A percentile compares a stretch with the other conserved stretches of the same genome.
Conservation (phyloP, 2,329 filamentous ascomycete genomes). For the Emmonsiellopsis sp. region DNA sequence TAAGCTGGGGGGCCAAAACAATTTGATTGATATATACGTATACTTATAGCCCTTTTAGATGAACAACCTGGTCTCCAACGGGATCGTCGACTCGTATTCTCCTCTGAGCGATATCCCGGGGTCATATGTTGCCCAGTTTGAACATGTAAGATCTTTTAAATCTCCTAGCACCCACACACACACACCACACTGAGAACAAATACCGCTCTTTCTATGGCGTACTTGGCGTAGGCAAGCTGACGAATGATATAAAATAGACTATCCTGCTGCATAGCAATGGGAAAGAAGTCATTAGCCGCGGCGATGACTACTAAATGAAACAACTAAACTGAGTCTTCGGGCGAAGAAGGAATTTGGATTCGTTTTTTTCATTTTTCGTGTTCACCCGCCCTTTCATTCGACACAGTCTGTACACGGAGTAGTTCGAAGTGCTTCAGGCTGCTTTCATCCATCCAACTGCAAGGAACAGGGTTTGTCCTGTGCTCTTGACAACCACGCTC, state of each 20-base stretch:
- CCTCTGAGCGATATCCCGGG: constrained; percentile 50
- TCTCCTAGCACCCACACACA: too few relatives aligned
- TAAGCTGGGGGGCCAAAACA: constrained; percentile 24
- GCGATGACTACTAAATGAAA: constrained; percentile 39
- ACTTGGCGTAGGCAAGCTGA: too few relatives aligned
- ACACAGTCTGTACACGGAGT: too few relatives aligned
- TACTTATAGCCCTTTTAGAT: constrained; percentile 19
- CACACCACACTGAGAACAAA: background rate
- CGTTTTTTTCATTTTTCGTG: background rate
- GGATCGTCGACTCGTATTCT: constrained; percentile 47
- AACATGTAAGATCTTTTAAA: constrained; percentile 36
- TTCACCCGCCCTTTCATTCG: background rate
- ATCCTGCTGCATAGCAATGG: constrained; percentile 34
- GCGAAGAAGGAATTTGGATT: background rate
- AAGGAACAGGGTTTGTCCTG: background rate
- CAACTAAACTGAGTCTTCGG: background rate
- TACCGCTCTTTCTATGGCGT: background rate
- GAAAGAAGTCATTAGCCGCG: constrained; percentile 45
- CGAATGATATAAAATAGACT: constrained; percentile 25
- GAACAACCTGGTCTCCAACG: constrained; percentile 48
- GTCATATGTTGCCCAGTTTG: constrained; percentile 56
- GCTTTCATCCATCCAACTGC: background rate
- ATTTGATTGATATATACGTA: background rate
- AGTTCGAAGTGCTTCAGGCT: too few relatives aligned
- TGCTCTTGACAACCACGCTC: background rate